A percentile compares a stretch with the other conserved stretches of the same genome.
Conservation (phyloP, 1,284 basidiomycete species). For the Papiliotrema nemorosa region DNA sequence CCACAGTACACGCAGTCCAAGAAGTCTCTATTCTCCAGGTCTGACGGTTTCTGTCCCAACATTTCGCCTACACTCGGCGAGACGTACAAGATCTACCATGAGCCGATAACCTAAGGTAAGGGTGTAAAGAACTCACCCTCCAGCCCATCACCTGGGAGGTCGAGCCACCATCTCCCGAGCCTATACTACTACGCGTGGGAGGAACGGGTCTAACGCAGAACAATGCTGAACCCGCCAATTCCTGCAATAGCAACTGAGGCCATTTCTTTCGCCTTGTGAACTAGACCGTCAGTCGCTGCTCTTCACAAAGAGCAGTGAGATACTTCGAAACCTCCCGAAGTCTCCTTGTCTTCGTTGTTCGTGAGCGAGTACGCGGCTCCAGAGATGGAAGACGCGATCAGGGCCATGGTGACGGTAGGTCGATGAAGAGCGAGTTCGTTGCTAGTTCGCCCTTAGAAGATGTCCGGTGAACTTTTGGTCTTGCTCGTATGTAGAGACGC, state of each 20-base stretch:
- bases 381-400: slow-evolving; percentile 6
- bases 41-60: slow-evolving; percentile 33
- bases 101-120: neutral
- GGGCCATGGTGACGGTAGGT: slow-evolving; percentile 7
- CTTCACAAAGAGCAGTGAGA: no score
- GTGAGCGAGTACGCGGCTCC: slow-evolving; percentile 9
- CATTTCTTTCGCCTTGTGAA: slow-evolving; percentile 46
- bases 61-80: slow-evolving; percentile 39
- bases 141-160: slow-evolving; percentile 15
- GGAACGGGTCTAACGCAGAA: slow-evolving; percentile 40
- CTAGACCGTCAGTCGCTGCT: slow-evolving; percentile 16
- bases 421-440: neutral
- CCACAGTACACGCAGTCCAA: slow-evolving; percentile 40
- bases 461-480: neutral
- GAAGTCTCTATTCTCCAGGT: slow-evolving; percentile 39
- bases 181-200: slow-evolving; percentile 4
- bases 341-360: slow-evolving; percentile 14
- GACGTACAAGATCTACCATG: slow-evolving; percentile 36
- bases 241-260: slow-evolving; percentile 45
- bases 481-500: no score
- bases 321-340: slow-evolving; percentile 20
- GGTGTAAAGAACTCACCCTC: slow-evolving; percentile 26
- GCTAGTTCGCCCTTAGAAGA: neutral
- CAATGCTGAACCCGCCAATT: slow-evolving; percentile 39
- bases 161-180: slow-evolving; percentile 4